Evolutionary conservation across 2,329 filamentous ascomycete genomes (phyloP), one percentile per base, ranked within the genome.

Genomic region (Verticillium albo-atrum): DNA sequence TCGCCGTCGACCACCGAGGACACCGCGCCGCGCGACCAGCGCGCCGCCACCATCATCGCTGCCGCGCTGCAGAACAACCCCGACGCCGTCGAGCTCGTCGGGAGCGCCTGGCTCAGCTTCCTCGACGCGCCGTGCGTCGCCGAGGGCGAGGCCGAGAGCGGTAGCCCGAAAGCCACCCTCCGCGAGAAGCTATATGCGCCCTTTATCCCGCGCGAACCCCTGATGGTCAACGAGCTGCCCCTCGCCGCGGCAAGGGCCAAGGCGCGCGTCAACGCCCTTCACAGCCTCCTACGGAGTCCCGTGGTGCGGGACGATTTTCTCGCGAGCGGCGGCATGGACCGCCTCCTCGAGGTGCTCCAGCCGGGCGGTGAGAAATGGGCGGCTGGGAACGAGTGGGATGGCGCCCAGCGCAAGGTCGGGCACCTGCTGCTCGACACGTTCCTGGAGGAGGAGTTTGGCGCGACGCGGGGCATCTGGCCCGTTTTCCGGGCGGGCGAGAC

Each of bases 51-150:
- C 3, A 81, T 85, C 58, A 71, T 90, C 6, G 80, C 82, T 2
- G 81, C 81, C 7, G 77, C 86, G 2, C 66, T 89, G 47, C 84
- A 86, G 65, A 89, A 90, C 74, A 89, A 90, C 70, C 83, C 84
- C 15, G 81, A 81, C 7, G 86, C 86, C 0, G 73, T 89, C 55
- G 72, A 71, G 26, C 77, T 82, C 64, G 74, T 88, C 1, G 75
- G 77, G 63, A 71, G 72, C 27, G 72, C 75, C 14, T 86, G 84
- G 82, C 60, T 74, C 1, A 59, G 59, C 7, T 70, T 83, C 35
- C 73, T 76, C 66, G 65, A 65, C 20, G 70, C 70, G 28, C 65
- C 65, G 47, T 84, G 82, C 65, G 61, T 70, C 27, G 57, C 53
- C 35, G 32, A 34, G 42, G 56, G 47, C 6, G 35, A 17, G 14